Percentiles rank a stretch among this genome's conserved stretches.
phyloP scores from a whole-genome alignment of 352 stramenopile genomes.

The Pythium phragmitis region DNA sequence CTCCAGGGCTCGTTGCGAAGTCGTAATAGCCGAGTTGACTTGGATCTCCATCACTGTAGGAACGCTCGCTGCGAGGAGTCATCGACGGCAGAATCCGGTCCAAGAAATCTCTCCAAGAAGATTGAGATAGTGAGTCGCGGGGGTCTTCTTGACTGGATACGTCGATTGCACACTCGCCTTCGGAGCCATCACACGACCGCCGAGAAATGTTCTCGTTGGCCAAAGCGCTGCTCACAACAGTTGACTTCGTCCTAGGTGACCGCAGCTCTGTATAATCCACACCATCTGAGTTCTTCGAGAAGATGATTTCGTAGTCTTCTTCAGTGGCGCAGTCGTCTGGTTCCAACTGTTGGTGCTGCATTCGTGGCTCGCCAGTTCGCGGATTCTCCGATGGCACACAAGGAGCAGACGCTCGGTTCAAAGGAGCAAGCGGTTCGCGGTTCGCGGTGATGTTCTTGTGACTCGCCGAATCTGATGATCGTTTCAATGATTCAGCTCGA shows the following conservation, averaged over 20 bases:
- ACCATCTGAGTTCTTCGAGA: conserved; percentile 44
- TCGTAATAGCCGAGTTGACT: not conserved
- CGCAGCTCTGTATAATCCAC: conserved; percentile 63
- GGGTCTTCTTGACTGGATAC: not conserved
- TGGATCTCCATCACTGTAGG: not conserved
- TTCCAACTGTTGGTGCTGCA: not conserved
- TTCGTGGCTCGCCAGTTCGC: not conserved
- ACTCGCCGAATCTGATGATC: conserved; percentile 52
- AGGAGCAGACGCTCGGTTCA: not conserved
- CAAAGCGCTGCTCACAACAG: not conserved
- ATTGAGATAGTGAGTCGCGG: not conserved
- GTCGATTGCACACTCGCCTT: conserved; percentile 1
- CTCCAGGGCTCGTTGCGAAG: conserved; percentile 11
- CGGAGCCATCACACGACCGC: not conserved
- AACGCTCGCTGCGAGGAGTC: not conserved
- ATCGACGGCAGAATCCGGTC: conserved; percentile 3
- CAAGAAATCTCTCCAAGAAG: conserved; percentile 4
- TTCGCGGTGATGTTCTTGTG: conserved; percentile 39
- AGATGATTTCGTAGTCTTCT: conserved; percentile 49
- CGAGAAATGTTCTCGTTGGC: not conserved
- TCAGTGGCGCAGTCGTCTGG: conserved; percentile 25
- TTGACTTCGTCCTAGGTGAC: conserved; percentile 27
- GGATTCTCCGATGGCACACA: not conserved
- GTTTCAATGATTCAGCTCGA: conserved; percentile 61
- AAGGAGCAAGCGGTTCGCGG: conserved; percentile 25